Evolutionary conservation across 1,139 yeast genomes (phyloP), one percentile per base, ranked within the genome.

Genomic region (Lodderomyces elongisporus): DNA sequence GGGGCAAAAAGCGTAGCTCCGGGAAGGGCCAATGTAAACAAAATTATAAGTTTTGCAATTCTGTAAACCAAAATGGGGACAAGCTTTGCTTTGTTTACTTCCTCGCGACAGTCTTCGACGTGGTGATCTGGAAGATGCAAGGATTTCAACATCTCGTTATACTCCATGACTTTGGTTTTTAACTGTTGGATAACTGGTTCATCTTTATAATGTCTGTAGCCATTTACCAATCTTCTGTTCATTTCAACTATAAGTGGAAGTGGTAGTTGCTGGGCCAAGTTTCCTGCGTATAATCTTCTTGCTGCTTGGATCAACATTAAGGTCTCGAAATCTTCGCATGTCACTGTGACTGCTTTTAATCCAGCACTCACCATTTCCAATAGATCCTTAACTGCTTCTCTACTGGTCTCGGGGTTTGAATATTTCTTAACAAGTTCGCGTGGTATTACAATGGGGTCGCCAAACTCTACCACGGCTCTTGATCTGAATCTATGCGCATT

Each of bases 401-500:
- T 72, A 32, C 77, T 76, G 3, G 81, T 74, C 35, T 53, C 52
- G 3, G 62, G 61, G 42, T 78, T 65, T 14, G 68, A 51, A 54
- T 89, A 89, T 54, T 73, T 74, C 17, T 66, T 70, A 4, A 88
- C 85, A 37, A 85, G 62, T 18, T 77, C 79, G 9, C 61, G 59
- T 5, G 80, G 67, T 25, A 91, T 77, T 33, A 75, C 80, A 39
- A 91, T 79, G 5, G 97, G 96, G 38, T 79, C 74, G 15, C 98
- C 98, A 60, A 89, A 89, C 58, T 91, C 97, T 38, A 91, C 71
- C 17, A 91, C 96, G 1, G 96, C 96, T 49, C 97, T 72, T 2
- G 96, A 87, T 54, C 97, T 73, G 59, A 91, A 91, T 54, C 84
- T 85, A 59, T 91, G 94, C 9, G 97, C 91, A 56, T 87, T 95